These are phyloP conservation scores for Pseudocercospora macadamiae DNA, from an alignment of 2,329 filamentous ascomycete genomes.

Conservation along the genomic window DNA sequence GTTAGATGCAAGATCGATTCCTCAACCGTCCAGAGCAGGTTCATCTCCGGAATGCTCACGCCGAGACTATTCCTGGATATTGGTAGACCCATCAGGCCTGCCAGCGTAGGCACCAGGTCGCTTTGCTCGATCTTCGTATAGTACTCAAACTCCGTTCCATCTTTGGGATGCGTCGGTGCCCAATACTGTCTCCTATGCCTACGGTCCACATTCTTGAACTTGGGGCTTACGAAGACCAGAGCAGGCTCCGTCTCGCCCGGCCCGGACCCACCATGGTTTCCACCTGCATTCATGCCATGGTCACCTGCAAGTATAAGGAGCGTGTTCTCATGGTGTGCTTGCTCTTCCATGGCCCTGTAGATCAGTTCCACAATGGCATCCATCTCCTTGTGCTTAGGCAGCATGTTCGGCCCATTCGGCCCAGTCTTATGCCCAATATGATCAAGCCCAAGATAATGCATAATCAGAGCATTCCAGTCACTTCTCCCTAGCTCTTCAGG, in stretches of 20 bases:
- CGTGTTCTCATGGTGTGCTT: conserved; percentile 73
- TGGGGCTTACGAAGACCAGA: conserved; percentile 66
- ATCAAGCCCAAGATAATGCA: conserved; percentile 94
- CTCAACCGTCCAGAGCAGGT: conserved; percentile 68
- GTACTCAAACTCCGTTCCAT: conserved; percentile 72
- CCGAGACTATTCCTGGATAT: conserved; percentile 89
- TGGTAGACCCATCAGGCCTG: conserved; percentile 83
- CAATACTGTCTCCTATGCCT: conserved; percentile 26
- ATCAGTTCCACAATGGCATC: conserved; percentile 77
- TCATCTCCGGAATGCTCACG: conserved; percentile 77
- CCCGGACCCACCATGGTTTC: conserved; percentile 93
- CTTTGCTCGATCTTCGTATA: conserved; percentile 89
- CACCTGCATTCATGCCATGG: conserved; percentile 99
- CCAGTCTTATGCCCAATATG: conserved; percentile 98
- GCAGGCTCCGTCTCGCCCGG: conserved; percentile 93
- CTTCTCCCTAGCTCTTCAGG: conserved; percentile 70
- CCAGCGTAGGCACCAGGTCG: conserved; percentile 87
- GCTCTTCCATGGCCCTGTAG: conserved; percentile 72
- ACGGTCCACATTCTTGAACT: conserved; percentile 25
- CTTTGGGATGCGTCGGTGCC: conserved; percentile 60
- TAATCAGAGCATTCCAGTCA: conserved; percentile 91
- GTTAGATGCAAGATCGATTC: conserved; percentile 65
- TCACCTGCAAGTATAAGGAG: conserved; percentile 88
- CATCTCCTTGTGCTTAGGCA: conserved; percentile 93
- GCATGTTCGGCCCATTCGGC: conserved; percentile 81